Percentiles rank a stretch among this genome's conserved stretches.
These are phyloP conservation scores for Colletotrichum sp. DNA, from an alignment of 2,329 filamentous ascomycete genomes.

Conservation along the genomic window DNA sequence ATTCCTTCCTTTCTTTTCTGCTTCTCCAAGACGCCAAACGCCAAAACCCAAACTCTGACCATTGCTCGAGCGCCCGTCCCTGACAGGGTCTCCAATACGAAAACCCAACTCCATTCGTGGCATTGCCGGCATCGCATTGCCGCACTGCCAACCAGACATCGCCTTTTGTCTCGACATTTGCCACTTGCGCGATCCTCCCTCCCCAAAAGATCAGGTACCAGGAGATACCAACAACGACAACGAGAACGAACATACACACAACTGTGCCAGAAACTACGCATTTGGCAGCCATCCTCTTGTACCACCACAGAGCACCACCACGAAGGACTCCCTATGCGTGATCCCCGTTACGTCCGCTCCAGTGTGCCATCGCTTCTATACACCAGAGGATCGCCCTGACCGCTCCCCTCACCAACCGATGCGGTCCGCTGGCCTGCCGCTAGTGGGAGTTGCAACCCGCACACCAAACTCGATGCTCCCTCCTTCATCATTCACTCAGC, in stretches of 20 bases:
- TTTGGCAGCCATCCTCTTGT: not conserved
- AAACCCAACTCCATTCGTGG: not conserved
- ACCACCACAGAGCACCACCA: not conserved
- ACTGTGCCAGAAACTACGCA: not conserved
- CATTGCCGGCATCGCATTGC: not conserved
- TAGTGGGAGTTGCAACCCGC: constrained; percentile 3
- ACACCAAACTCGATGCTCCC: not conserved
- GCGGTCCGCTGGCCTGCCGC: not conserved
- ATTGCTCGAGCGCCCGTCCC: not conserved
- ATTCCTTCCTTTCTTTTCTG: not conserved
- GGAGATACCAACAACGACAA: not conserved
- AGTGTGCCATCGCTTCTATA: not conserved
- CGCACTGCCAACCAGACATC: not conserved
- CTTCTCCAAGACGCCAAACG: not conserved
- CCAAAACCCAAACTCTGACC: not conserved
- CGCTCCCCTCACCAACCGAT: not conserved
- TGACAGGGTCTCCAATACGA: not conserved
- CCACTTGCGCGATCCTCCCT: not conserved
- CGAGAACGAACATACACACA: not conserved
- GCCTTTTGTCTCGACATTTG: not conserved
- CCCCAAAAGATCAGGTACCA: not conserved
- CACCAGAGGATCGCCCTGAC: not conserved
- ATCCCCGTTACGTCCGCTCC: not conserved
- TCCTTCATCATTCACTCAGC: not conserved
- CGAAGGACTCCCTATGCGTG: not conserved